Percentiles rank a stretch among this genome's conserved stretches.
Evolutionary conservation across 164 flowering plant species (phyloP).

Genomic region (Sextonia rubra): DNA sequence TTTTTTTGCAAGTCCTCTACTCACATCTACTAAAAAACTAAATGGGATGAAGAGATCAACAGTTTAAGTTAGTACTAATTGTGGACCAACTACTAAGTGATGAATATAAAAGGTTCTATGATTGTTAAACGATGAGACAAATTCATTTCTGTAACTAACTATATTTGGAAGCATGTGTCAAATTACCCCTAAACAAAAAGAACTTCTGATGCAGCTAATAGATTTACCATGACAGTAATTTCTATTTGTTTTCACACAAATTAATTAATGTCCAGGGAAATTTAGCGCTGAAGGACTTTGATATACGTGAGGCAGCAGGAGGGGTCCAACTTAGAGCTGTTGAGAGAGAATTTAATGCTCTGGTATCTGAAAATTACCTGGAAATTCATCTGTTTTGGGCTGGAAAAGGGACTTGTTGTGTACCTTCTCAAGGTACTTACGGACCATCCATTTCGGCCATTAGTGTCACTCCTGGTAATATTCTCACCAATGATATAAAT

Average conservation of each 20-base stretch:
- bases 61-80: no score
- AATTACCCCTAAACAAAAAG: background rate
- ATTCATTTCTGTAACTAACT: no score
- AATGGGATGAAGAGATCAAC: no score
- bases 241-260: background rate
- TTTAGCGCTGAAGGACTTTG: conserved; percentile 47
- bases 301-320: conserved; percentile 62
- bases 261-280: conserved; percentile 40
- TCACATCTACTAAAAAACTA: no score
- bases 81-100: no score
- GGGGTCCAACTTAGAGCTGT: conserved; percentile 51
- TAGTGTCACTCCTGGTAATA: conserved; percentile 69
- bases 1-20: no score
- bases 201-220: background rate
- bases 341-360: conserved; percentile 27
- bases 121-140: no score
- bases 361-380: conserved; percentile 58
- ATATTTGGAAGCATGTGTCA: background rate
- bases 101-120: no score
- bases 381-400: conserved; percentile 95
- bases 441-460: conserved; percentile 90
- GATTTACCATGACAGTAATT: background rate
- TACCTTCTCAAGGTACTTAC: conserved; percentile 66
- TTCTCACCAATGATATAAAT: background rate
- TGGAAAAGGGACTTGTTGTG: conserved; percentile 93